Evolutionary conservation across 345 rosid species (phyloP).

Genomic region (Boechera retrofracta): DNA sequence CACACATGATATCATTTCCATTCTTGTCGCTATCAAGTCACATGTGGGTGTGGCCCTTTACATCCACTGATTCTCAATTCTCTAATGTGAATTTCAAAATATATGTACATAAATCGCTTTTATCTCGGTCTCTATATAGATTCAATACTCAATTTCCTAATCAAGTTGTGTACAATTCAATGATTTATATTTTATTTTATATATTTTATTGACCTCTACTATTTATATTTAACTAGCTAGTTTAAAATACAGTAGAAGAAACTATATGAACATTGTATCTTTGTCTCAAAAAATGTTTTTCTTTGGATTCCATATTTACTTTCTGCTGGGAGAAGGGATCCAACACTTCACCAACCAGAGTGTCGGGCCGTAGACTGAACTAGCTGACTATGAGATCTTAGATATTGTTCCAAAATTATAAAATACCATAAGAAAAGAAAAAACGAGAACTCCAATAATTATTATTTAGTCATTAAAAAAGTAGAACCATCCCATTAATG

Average conservation of each 20-base stretch:
- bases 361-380: slow-evolving; percentile 16
- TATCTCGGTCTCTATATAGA: slow-evolving; percentile 4
- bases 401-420: slow-evolving; percentile 2
- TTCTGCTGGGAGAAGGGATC: neutral
- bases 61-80: slow-evolving; percentile 31
- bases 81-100: slow-evolving; percentile 4
- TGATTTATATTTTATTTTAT: too few relatives aligned
- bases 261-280: neutral
- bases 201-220: neutral
- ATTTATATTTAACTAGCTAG: neutral
- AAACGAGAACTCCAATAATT: slow-evolving; percentile 1
- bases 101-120: neutral
- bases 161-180: neutral
- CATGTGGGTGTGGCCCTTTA: slow-evolving; percentile 47
- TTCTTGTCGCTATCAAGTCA: slow-evolving; percentile 36
- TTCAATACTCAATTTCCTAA: slow-evolving; percentile 14
- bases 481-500: neutral
- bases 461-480: neutral
- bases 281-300: neutral
- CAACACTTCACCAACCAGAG: slow-evolving; percentile 21
- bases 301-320: neutral
- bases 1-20: slow-evolving; percentile 36
- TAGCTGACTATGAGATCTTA: slow-evolving; percentile 2
- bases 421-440: too few relatives aligned
- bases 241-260: neutral